Evolutionary conservation across 2,329 filamentous ascomycete genomes (phyloP).

Genomic region (Phaeosphaeriaceae sp.): DNA sequence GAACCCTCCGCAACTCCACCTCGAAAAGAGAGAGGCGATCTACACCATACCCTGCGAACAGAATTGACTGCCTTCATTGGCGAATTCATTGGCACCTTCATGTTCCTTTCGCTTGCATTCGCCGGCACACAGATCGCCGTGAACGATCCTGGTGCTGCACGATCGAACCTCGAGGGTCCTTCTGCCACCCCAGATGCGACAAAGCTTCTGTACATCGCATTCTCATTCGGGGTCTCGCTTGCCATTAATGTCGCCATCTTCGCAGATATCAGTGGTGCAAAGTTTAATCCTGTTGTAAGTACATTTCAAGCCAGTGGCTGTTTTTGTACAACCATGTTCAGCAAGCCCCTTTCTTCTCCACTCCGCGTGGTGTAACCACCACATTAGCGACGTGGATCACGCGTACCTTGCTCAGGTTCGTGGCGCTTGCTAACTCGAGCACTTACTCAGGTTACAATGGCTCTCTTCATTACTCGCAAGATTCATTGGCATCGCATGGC

Average conservation of each 20-base stretch:
- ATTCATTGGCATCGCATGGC: constrained; percentile 31
- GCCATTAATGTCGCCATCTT: constrained; percentile 49
- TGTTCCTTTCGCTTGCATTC: constrained; percentile 52
- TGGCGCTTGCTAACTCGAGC: constrained; percentile 8
- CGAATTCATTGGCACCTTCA: constrained; percentile 56
- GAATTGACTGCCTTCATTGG: constrained; percentile 44
- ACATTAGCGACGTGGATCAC: neutral
- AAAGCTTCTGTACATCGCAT: constrained; percentile 47
- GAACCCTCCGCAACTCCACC: constrained; percentile 14
- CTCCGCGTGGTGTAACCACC: constrained; percentile 37
- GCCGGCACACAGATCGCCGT: constrained; percentile 57
- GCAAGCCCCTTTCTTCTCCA: constrained; percentile 5
- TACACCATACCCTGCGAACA: constrained; percentile 16
- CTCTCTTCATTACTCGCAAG: constrained; percentile 27
- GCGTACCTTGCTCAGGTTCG: neutral
- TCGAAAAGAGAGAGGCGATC: constrained; percentile 8
- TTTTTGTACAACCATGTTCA: constrained; percentile 3
- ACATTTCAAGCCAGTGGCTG: constrained; percentile 9
- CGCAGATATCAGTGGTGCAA: constrained; percentile 44
- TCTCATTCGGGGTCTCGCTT: constrained; percentile 44
- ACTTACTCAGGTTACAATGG: constrained; percentile 30
- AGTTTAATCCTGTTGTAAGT: constrained; percentile 42
- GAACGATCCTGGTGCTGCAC: constrained; percentile 30
- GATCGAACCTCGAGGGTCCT: neutral
- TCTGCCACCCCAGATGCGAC: constrained; percentile 17